A percentile compares a stretch with the other conserved stretches of the same genome.
Conservation (phyloP, 1,284 basidiomycete genomes). For the Boletus austroedulis region DNA sequence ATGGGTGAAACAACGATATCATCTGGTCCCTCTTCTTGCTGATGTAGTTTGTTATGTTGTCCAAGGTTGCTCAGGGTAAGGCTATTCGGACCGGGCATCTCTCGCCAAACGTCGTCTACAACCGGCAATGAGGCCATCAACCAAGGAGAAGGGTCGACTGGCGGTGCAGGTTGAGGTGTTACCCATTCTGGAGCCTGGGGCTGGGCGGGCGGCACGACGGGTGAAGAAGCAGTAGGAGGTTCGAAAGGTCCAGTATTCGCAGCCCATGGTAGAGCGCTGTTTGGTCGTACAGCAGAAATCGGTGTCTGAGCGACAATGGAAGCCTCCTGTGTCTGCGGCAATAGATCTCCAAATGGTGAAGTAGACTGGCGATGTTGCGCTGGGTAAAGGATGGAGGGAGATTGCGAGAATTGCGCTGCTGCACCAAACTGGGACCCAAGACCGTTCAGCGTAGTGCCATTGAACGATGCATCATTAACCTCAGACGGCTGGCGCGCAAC, state of each 20-base stretch:
- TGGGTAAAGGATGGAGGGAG: slow-evolving; percentile 31
- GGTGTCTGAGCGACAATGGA: slow-evolving; percentile 20
- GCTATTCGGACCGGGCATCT: slow-evolving; percentile 44
- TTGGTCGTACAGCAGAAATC: slow-evolving; percentile 27
- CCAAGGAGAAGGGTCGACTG: slow-evolving; percentile 53
- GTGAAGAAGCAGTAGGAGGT: slow-evolving; percentile 26
- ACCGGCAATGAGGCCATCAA: slow-evolving; percentile 43
- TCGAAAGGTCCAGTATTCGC: slow-evolving; percentile 20
- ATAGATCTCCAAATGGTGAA: slow-evolving; percentile 26
- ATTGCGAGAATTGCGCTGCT: slow-evolving; percentile 26
- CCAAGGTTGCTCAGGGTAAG: slow-evolving; percentile 56
- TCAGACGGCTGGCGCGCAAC: slow-evolving; percentile 25
- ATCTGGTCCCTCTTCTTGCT: slow-evolving; percentile 20
- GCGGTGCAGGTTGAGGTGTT: slow-evolving; percentile 16
- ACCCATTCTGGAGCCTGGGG: slow-evolving; percentile 36
- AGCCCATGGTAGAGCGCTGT: slow-evolving; percentile 26
- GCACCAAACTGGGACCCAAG: slow-evolving; percentile 23
- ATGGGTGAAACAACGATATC: slow-evolving; percentile 10
- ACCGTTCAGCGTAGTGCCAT: slow-evolving; percentile 17
- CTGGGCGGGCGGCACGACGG: slow-evolving; percentile 22
- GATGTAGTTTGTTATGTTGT: slow-evolving; percentile 52
- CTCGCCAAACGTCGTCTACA: slow-evolving; percentile 48
- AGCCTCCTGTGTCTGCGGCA: slow-evolving; percentile 20
- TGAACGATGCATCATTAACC: slow-evolving; percentile 25
- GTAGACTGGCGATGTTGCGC: slow-evolving; percentile 22